Conservation (phyloP, 306 rosid species). For the Macrotyloma uniflorum region DNA sequence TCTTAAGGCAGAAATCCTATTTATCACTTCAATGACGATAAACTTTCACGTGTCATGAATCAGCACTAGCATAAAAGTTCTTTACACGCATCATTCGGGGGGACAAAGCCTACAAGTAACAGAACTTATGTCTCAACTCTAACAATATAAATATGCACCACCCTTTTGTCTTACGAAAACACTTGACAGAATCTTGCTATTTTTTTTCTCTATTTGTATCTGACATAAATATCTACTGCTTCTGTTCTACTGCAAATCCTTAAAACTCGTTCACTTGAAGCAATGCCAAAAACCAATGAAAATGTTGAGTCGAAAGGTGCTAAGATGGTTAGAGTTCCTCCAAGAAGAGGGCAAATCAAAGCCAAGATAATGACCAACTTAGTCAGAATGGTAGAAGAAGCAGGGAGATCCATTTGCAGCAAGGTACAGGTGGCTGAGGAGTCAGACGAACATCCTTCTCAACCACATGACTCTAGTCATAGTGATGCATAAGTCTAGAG, state of each 20-base stretch:
- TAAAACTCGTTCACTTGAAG: conserved; percentile 9
- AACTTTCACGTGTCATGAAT: not conserved
- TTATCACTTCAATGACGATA: not conserved
- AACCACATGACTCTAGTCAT: conserved; percentile 17
- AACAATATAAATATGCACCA: conserved; percentile 28
- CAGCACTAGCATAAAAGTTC: conserved; percentile 15
- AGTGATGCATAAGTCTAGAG: not conserved
- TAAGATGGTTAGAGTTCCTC: conserved; percentile 48
- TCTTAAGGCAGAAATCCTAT: not conserved
- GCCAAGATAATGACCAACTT: conserved; percentile 46
- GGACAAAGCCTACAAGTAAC: conserved; percentile 1
- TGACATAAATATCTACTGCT: conserved; percentile 22
- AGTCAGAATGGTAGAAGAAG: conserved; percentile 36
- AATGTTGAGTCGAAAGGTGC: conserved; percentile 20
- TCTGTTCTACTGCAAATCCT: not conserved
- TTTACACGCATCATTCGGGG: not conserved
- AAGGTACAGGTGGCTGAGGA: conserved; percentile 43
- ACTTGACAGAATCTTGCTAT: not conserved
- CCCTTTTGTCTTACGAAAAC: not conserved
- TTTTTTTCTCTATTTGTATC: not conserved
- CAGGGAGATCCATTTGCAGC: conserved; percentile 44
- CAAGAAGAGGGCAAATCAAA: conserved; percentile 72
- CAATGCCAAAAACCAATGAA: conserved; percentile 46
- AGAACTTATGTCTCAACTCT: conserved; percentile 18
- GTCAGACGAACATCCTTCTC: conserved; percentile 6